phyloP scores from a whole-genome alignment of 306 rosid genomes.

The Cucumis sativus region DNA sequence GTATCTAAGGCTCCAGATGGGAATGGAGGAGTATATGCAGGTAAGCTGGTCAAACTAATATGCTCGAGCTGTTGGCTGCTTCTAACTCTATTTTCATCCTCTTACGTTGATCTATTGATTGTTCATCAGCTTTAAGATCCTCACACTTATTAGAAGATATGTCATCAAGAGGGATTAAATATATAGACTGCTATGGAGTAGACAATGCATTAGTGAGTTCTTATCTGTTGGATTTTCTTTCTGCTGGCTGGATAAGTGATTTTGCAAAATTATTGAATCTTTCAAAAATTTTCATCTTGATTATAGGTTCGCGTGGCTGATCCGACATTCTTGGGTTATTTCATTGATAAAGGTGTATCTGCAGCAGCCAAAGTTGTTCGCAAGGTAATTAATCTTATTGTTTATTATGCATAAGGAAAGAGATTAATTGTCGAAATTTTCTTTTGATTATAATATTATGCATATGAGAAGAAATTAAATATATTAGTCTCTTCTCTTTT shows the following conservation, averaged over 20 bases:
- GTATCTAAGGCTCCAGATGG: slow-evolving; percentile 98
- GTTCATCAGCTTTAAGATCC: slow-evolving; percentile 58
- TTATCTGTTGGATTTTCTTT: slow-evolving; percentile 3
- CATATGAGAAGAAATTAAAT: no score
- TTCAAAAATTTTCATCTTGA: slow-evolving; percentile 13
- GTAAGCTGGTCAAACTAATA: slow-evolving; percentile 19
- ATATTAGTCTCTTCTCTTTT: no score
- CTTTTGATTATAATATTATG: background rate
- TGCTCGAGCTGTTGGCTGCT: slow-evolving; percentile 6
- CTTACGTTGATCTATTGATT: slow-evolving; percentile 5
- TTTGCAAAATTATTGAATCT: background rate
- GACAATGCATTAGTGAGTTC: slow-evolving; percentile 82
- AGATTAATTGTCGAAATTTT: background rate
- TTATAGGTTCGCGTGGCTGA: slow-evolving; percentile 94
- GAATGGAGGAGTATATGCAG: slow-evolving; percentile 94
- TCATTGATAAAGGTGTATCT: slow-evolving; percentile 89
- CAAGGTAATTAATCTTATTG: slow-evolving; percentile 40
- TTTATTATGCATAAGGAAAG: background rate
- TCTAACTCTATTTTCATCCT: background rate
- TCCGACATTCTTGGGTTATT: slow-evolving; percentile 89
- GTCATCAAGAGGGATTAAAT: slow-evolving; percentile 81
- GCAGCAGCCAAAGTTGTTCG: slow-evolving; percentile 97
- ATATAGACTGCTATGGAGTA: slow-evolving; percentile 92
- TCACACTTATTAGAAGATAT: slow-evolving; percentile 81
- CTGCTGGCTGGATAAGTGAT: background rate